Base-by-base conservation (phyloP, 2,329 filamentous ascomycete genomes). In the Colletotrichum neosansevieriae region DNA sequence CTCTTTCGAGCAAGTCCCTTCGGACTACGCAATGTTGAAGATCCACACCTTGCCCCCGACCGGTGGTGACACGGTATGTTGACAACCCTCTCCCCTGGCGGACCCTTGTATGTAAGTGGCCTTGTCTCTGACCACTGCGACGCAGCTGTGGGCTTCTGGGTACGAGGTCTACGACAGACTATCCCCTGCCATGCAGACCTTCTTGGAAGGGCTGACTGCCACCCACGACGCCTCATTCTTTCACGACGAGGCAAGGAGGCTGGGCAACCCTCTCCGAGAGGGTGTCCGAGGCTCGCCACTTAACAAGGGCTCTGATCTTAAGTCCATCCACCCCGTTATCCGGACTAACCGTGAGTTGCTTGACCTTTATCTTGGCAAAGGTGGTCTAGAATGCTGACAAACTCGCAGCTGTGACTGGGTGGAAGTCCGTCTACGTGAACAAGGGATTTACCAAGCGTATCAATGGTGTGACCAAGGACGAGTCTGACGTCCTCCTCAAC, bases 151-250 rank as follows among this genome's bases (percentile, higher is more conserved):
- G 83, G 82, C 84, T 47, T 82, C 82, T 12, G 83, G 82, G 9
- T 82, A 82, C 68, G 86, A 88, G 71, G 78, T 86, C 17, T 89
- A 88, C 66, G 86, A 88, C 71, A 79, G 84, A 4, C 77, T 89
- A 7, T 88, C 85, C 0, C 77, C 79, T 6, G 76, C 81, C 1
- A 81, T 85, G 77, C 79, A 79, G 69, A 77, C 76, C 32, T 82
- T 87, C 70, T 75, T 86, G 0, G 84, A 85, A 67, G 77, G 79
- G 0, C 73, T 88, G 13, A 86, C 84, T 0, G 85, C 82, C 15
- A 86, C 83, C 0, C 80, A 83, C 71, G 80, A 84, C 64, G 82
- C 82, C 29, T 81, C 76, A 10, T 83, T 84, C 72, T 88, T 87
- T 75, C 79, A 82, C 38, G 82, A 85, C 6, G 83, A 84, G 70